These are phyloP conservation scores for Fusarium aywerte DNA, from an alignment of 2,329 filamentous ascomycete species.

Conservation along the genomic window DNA sequence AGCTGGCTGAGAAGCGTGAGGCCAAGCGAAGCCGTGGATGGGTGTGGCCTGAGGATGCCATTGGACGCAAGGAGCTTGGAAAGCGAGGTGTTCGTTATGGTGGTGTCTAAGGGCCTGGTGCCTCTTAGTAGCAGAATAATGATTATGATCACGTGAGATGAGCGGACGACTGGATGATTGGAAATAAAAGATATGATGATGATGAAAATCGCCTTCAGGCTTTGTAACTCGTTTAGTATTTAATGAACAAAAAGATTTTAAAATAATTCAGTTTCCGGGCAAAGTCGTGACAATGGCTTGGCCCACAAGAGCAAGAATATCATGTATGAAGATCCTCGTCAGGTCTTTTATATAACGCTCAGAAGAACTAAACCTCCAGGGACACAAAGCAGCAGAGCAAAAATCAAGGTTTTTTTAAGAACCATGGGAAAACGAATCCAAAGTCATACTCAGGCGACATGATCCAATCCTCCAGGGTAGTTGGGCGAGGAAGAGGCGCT, in stretches of 20 bases:
- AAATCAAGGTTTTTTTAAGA: too few species aligned
- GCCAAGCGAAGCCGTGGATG: conserved; percentile 79
- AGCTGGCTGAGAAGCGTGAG: conserved; percentile 78
- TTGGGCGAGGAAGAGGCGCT: not conserved
- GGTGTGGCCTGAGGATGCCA: conserved; percentile 78
- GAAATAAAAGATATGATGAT: conserved; percentile 29
- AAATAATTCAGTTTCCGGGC: not conserved
- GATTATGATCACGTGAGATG: conserved; percentile 20
- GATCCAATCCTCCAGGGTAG: not conserved
- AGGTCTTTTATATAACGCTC: not conserved
- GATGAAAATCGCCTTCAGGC: conserved; percentile 18
- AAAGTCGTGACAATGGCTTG: not conserved
- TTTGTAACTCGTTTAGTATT: conserved; percentile 28
- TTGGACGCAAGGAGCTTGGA: conserved; percentile 77
- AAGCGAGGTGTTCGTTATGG: conserved; percentile 71
- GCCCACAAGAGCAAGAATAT: not conserved
- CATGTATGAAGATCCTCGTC: not conserved
- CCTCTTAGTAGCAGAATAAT: conserved; percentile 20
- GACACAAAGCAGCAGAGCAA: not conserved
- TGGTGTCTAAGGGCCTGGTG: conserved; percentile 41
- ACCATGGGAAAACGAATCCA: not conserved
- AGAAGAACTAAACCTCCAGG: not conserved
- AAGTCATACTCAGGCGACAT: not conserved
- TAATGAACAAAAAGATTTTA: conserved; percentile 25
- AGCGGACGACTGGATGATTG: conserved; percentile 30